Evolutionary conservation across 352 stramenopile genomes (phyloP).

Genomic region (Globisporangium apiculatum): DNA sequence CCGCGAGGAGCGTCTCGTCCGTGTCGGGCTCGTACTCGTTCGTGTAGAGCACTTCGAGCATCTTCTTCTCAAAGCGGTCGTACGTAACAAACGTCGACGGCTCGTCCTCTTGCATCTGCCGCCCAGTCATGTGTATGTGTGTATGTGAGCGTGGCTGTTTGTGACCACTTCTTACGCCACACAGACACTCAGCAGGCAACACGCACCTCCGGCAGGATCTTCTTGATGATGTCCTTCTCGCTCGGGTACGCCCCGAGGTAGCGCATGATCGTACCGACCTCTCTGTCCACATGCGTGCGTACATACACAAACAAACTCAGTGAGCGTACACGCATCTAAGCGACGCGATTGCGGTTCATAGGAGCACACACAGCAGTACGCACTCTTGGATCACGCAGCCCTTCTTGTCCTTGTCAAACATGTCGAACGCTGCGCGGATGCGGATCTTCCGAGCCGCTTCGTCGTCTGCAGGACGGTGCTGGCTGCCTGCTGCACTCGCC

Average conservation of each 20-base stretch:
- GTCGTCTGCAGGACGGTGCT: slow-evolving; percentile 26
- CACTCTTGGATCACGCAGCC: slow-evolving; percentile 84
- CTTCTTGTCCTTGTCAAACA: slow-evolving; percentile 92
- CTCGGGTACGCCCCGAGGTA: slow-evolving; percentile 88
- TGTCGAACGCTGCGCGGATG: slow-evolving; percentile 82
- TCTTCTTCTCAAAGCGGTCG: slow-evolving; percentile 90
- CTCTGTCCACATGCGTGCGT: slow-evolving; percentile 22
- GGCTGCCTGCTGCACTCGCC: slow-evolving; percentile 15
- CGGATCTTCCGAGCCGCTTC: slow-evolving; percentile 35
- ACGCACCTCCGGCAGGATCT: slow-evolving; percentile 82
- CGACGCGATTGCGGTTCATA: neutral
- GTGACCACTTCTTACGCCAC: neutral
- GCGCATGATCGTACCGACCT: slow-evolving; percentile 89
- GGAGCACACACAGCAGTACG: slow-evolving; percentile 1
- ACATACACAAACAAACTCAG: too few relatives aligned
- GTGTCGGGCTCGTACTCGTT: slow-evolving; percentile 87
- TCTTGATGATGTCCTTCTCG: slow-evolving; percentile 89
- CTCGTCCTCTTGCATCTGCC: slow-evolving; percentile 86
- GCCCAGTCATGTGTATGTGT: neutral
- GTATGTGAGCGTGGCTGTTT: neutral
- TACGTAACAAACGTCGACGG: slow-evolving; percentile 86
- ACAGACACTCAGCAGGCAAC: neutral
- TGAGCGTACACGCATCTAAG: too few relatives aligned
- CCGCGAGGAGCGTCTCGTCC: slow-evolving; percentile 82
- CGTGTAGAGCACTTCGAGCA: slow-evolving; percentile 87